Percentiles rank a stretch among this genome's conserved stretches.
Conservation (phyloP, 2,329 filamentous ascomycete species). For the Polytolypa hystricis region DNA sequence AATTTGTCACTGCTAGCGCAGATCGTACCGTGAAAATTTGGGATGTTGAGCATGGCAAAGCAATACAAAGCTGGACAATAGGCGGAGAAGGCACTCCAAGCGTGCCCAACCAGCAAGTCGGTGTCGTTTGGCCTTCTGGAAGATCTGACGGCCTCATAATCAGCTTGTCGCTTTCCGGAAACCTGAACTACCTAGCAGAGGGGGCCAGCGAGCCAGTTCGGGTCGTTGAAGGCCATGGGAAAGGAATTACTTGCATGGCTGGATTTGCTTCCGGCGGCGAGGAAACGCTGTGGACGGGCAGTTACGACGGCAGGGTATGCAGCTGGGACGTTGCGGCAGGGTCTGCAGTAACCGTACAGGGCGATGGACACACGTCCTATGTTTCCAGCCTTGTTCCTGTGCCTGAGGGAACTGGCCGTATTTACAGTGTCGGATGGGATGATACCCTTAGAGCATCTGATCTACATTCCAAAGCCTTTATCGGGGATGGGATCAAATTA, state of each 20-base stretch:
- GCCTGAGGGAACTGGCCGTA: conserved; percentile 41
- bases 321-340: conserved; percentile 71
- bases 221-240: conserved; percentile 78
- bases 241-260: conserved; percentile 71
- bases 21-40: conserved; percentile 93
- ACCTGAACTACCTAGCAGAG: conserved; percentile 77
- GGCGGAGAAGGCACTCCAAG: conserved; percentile 61
- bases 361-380: conserved; percentile 75
- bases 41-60: conserved; percentile 72
- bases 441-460: conserved; percentile 77
- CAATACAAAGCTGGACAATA: conserved; percentile 72
- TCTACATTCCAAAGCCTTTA: conserved; percentile 61
- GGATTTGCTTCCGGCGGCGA: conserved; percentile 39
- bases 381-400: conserved; percentile 61
- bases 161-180: conserved; percentile 75
- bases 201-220: conserved; percentile 58
- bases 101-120: conserved; percentile 80
- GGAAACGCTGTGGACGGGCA: conserved; percentile 72
- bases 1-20: conserved; percentile 80
- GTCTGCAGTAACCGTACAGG: conserved; percentile 59
- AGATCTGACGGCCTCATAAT: conserved; percentile 80
- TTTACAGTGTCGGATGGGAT: conserved; percentile 91
- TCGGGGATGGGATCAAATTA: conserved; percentile 56
- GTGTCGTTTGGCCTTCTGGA: conserved; percentile 78
- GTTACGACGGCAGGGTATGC: conserved; percentile 79